Evolutionary conservation across 495 filamentous ascomycete species (phyloP), one percentile per base, ranked within the genome.

Genomic region (Aspergillus egyptiacus): DNA sequence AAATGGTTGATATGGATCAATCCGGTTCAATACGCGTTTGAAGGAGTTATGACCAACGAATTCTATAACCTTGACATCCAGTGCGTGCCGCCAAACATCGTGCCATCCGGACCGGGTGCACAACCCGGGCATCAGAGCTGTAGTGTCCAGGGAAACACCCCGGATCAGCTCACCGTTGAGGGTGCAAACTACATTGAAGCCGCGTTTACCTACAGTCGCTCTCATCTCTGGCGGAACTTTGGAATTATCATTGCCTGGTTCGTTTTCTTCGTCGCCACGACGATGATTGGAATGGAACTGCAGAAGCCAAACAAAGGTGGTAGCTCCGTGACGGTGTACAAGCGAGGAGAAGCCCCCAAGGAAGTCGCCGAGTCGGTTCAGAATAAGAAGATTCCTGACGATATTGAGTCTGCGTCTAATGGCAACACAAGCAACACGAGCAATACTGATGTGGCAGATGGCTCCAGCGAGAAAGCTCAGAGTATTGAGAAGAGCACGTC

Each of bases 1-100:
- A 75, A 78, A 41, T 95, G 89, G 89, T 66, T 91, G 1, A 76
- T 75, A 13, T 84, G 79, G 69, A 74, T 93, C 46, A 86, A 91
- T 47, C 89, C 88, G 0, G 67, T 93, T 5, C 73, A 80, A 30
- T 95, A 91, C 55, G 77, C 78, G 0, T 90, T 88, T 48, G 87
- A 86, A 63, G 78, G 69, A 0, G 52, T 84, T 22, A 74, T 88
- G 71, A 56, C 77, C 0, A 88, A 87, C 50, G 75, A 78, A 46
- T 77, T 78, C 40, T 62, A 74, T 46, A 64, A 71, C 46, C 54
- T 76, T 11, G 47, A 64, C 5, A 69, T 78, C 18, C 45, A 68
- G 60, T 78, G 75, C 36, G 72, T 77, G 10, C 67, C 79, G 6
- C 74, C 76, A 4, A 73, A 78, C 43, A 70, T 84, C 23, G 72